Evolutionary conservation across 2,329 filamentous ascomycete species (phyloP).

Genomic region (Grosmannia serpens): DNA sequence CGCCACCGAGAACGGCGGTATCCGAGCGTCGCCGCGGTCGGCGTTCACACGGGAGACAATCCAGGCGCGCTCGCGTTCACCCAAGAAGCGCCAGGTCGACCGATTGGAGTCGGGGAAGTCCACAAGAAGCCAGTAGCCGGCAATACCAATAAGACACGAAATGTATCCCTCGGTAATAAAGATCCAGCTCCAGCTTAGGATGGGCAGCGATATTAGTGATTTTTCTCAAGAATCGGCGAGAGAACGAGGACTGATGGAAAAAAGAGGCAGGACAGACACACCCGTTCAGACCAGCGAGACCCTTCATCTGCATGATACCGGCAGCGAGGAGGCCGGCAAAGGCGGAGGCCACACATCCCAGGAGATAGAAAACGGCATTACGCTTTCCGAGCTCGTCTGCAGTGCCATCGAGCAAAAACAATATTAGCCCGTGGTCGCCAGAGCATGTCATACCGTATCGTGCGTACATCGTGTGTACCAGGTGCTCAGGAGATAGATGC

Average conservation of each 20-base stretch:
- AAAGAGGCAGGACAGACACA: not conserved
- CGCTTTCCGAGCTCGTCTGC: conserved; percentile 57
- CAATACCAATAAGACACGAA: conserved; percentile 39
- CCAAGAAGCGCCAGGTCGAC: conserved; percentile 40
- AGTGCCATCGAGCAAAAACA: not conserved
- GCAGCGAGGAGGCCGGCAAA: conserved; percentile 60
- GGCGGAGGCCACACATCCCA: conserved; percentile 54
- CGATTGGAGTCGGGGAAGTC: conserved; percentile 51
- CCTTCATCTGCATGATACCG: conserved; percentile 54
- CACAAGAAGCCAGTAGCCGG: conserved; percentile 46
- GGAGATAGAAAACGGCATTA: conserved; percentile 57
- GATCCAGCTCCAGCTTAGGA: conserved; percentile 53
- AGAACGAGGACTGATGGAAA: not conserved
- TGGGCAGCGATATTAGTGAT: not conserved
- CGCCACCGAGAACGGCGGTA: conserved; percentile 37
- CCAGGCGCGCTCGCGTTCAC: conserved; percentile 37
- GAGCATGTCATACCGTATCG: not conserved
- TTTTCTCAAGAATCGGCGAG: not conserved
- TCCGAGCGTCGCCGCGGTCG: conserved; percentile 45
- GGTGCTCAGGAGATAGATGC: conserved; percentile 60
- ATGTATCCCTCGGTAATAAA: conserved; percentile 45
- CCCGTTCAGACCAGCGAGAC: conserved; percentile 32
- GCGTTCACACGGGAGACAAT: conserved; percentile 40
- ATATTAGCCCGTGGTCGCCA: not conserved
- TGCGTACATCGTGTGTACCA: conserved; percentile 57